These are phyloP conservation scores for Pythium diclinum DNA, from an alignment of 352 stramenopile species.

Conservation along the genomic window DNA sequence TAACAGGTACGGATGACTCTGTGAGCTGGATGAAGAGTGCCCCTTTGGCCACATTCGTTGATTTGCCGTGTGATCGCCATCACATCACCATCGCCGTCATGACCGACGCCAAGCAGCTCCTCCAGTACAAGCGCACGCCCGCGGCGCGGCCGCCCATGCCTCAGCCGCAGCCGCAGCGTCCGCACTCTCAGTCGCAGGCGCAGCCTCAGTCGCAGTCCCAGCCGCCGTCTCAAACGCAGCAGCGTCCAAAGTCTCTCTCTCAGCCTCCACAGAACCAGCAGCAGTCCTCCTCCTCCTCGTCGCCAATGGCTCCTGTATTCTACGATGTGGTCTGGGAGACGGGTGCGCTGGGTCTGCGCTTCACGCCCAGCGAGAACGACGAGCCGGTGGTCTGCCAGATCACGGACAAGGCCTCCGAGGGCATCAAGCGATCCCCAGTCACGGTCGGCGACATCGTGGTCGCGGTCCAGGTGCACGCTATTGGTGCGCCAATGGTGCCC, in stretches of 20 bases:
- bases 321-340: conserved; percentile 68
- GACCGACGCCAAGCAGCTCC: conserved; percentile 20
- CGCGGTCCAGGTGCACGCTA: conserved; percentile 42
- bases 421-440: conserved; percentile 45
- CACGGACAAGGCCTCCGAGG: conserved; percentile 39
- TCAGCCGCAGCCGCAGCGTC: background rate
- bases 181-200: background rate
- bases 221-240: background rate
- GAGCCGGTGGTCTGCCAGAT: conserved; percentile 72
- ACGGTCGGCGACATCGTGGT: conserved; percentile 66
- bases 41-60: background rate
- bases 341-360: conserved; percentile 55
- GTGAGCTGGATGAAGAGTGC: background rate
- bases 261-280: background rate
- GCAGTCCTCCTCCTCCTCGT: no score
- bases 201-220: background rate
- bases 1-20: background rate
- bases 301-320: conserved; percentile 4
- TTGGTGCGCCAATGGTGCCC: conserved; percentile 31
- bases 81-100: background rate
- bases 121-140: conserved; percentile 21
- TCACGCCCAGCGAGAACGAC: conserved; percentile 69
- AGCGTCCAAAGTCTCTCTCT: conserved; percentile 1
- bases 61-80: background rate
- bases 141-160: background rate